A percentile compares a stretch with the other conserved stretches of the same genome.
Evolutionary conservation across 176 grass and related monocot genomes (phyloP).

Genomic region (Ananas comosus): DNA sequence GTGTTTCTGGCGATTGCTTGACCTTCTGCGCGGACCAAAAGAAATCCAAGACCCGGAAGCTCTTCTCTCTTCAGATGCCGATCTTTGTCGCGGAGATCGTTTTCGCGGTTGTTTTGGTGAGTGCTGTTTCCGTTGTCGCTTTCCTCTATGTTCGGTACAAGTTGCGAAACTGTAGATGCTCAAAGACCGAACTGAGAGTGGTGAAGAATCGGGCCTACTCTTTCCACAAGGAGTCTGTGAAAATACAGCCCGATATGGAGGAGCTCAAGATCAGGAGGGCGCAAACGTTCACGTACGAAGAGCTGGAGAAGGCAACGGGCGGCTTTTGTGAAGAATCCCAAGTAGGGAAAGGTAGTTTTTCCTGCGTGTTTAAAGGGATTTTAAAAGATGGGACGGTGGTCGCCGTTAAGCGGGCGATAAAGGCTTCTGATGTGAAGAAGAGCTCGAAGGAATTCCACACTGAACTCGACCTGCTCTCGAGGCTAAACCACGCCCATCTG

Average conservation of each 20-base stretch:
- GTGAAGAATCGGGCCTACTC: slow-evolving; percentile 55
- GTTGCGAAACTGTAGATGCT: slow-evolving; percentile 55
- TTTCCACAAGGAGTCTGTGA: slow-evolving; percentile 75
- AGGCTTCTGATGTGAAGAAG: slow-evolving; percentile 82
- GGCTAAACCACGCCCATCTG: slow-evolving; percentile 94
- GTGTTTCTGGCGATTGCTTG: slow-evolving; percentile 46
- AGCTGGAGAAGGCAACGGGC: slow-evolving; percentile 68
- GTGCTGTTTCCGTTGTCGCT: slow-evolving; percentile 46
- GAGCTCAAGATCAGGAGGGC: slow-evolving; percentile 86
- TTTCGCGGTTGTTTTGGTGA: slow-evolving; percentile 56
- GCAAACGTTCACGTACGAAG: slow-evolving; percentile 68
- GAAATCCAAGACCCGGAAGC: slow-evolving; percentile 31
- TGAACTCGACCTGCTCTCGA: slow-evolving; percentile 86
- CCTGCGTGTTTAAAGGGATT: slow-evolving; percentile 87
- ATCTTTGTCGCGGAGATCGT: slow-evolving; percentile 81
- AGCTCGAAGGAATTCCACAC: slow-evolving; percentile 94
- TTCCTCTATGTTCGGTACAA: slow-evolving; percentile 68
- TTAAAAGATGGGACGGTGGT: slow-evolving; percentile 79
- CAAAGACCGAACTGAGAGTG: slow-evolving; percentile 37
- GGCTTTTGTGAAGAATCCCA: slow-evolving; percentile 80
- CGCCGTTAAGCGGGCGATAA: slow-evolving; percentile 89
- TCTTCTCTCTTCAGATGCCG: slow-evolving; percentile 67
- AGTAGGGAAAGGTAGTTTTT: slow-evolving; percentile 88
- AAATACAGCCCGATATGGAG: slow-evolving; percentile 69
- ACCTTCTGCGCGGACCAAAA: slow-evolving; percentile 48